Conservation (phyloP, 2,329 filamentous ascomycete genomes). For the Colletotrichum agaves region DNA sequence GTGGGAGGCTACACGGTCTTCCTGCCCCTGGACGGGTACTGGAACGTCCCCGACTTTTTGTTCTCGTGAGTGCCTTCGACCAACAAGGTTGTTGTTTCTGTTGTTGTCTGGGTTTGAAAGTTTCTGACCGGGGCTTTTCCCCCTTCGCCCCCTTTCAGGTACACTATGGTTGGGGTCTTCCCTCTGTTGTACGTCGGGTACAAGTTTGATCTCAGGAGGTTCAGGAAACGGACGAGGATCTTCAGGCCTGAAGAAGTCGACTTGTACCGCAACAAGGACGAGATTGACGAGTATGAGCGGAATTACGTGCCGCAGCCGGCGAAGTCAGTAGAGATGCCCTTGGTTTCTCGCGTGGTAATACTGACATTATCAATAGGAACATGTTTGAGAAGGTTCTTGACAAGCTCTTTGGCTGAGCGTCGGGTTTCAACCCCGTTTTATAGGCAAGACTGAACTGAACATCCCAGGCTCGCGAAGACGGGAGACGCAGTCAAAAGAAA, state of each 20-base stretch:
- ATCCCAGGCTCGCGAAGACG: too few relatives aligned
- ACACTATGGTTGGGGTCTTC: constrained; percentile 79
- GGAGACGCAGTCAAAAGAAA: too few relatives aligned
- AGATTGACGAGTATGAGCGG: constrained; percentile 74
- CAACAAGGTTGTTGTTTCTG: too few relatives aligned
- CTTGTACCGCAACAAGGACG: constrained; percentile 68
- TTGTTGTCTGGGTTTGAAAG: not conserved
- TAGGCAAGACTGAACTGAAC: too few relatives aligned
- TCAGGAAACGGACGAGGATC: constrained; percentile 71
- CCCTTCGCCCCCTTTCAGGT: constrained; percentile 49
- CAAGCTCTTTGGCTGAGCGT: constrained; percentile 24
- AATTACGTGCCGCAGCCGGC: constrained; percentile 66
- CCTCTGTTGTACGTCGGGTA: constrained; percentile 74
- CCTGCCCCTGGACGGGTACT: constrained; percentile 66
- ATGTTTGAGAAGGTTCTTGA: constrained; percentile 18
- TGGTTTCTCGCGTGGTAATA: accelerated
- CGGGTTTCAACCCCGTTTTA: too few relatives aligned
- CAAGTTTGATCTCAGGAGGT: constrained; percentile 62
- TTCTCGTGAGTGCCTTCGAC: constrained; percentile 65
- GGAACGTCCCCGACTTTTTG: constrained; percentile 76
- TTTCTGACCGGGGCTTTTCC: constrained; percentile 5
- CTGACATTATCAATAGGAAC: not conserved
- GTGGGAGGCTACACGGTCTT: constrained; percentile 83
- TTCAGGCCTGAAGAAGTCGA: constrained; percentile 69
- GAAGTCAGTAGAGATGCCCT: constrained; percentile 52